phyloP scores from a whole-genome alignment of 228 moss, liverwort and hornwort species.

The Sphagnum magellanicum region DNA sequence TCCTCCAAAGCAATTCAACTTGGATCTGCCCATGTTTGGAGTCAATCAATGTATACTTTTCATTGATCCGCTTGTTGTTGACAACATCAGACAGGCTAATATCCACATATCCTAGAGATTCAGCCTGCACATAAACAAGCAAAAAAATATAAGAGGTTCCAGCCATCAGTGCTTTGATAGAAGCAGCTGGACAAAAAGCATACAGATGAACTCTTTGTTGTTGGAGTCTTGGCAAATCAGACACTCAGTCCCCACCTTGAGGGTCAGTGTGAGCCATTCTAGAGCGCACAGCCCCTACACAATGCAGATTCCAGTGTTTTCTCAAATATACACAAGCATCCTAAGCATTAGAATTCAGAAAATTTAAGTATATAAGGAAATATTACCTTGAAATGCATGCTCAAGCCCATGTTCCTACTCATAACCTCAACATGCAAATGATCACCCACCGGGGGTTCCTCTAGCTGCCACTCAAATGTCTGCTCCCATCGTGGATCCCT shows the following conservation, averaged over 20 bases:
- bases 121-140: slow-evolving; percentile 1
- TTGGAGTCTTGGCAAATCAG: no score
- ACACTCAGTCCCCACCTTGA: no score
- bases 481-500: slow-evolving; percentile 76
- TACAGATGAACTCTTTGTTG: no score
- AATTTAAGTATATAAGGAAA: no score
- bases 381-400: slow-evolving; percentile 76
- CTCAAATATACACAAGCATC: no score
- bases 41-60: slow-evolving; percentile 58
- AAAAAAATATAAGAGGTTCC: no score
- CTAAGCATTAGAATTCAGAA: no score
- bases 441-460: slow-evolving; percentile 69
- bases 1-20: slow-evolving; percentile 79
- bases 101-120: slow-evolving; percentile 70
- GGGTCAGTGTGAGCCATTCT: no score
- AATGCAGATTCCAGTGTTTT: no score
- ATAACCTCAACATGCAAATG: slow-evolving; percentile 74
- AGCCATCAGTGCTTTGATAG: no score
- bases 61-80: slow-evolving; percentile 76
- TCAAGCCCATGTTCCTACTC: slow-evolving; percentile 72
- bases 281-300: no score
- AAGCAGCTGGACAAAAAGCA: no score
- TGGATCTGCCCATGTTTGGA: slow-evolving; percentile 66
- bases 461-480: slow-evolving; percentile 56
- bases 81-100: slow-evolving; percentile 77